These are phyloP conservation scores for Entomortierella chlamydospora DNA, from an alignment of 192 early-diverging fungal species.

Conservation along the genomic window DNA sequence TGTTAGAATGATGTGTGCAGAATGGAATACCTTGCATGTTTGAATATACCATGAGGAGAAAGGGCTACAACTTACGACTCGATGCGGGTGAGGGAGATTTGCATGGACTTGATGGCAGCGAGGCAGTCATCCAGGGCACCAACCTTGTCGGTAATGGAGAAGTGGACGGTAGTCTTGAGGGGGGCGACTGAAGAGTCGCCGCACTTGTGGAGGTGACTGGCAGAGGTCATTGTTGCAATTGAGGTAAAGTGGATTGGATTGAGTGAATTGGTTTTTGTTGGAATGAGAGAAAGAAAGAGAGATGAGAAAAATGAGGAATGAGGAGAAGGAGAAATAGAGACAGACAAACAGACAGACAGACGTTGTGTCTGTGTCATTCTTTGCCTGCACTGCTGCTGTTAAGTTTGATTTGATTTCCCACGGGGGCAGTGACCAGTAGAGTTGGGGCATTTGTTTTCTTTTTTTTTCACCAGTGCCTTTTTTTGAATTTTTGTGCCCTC, in stretches of 20 bases:
- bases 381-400: too few species aligned
- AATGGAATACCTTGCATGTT: too few species aligned
- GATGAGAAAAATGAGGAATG: constrained; percentile 1
- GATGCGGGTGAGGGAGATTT: constrained; percentile 92
- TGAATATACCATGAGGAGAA: not conserved
- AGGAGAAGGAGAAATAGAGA: not conserved
- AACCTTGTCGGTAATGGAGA: constrained; percentile 86
- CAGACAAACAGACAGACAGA: too few species aligned
- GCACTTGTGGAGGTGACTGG: constrained; percentile 44
- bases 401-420: constrained; percentile 9
- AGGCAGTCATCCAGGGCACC: constrained; percentile 90
- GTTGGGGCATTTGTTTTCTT: too few species aligned
- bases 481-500: too few species aligned
- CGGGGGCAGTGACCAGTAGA: constrained; percentile 2
- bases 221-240: constrained; percentile 28
- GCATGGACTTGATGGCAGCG: constrained; percentile 70
- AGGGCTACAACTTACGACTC: constrained; percentile 76
- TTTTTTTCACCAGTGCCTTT: too few species aligned
- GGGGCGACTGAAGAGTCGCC: constrained; percentile 21
- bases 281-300: not conserved
- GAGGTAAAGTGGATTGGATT: not conserved
- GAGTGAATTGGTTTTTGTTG: not conserved
- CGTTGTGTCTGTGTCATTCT: too few species aligned
- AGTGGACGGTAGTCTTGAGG: constrained; percentile 71
- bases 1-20: not conserved